phyloP scores from a whole-genome alignment of 805 yeast genomes.

The Saturnispora sanitii region DNA sequence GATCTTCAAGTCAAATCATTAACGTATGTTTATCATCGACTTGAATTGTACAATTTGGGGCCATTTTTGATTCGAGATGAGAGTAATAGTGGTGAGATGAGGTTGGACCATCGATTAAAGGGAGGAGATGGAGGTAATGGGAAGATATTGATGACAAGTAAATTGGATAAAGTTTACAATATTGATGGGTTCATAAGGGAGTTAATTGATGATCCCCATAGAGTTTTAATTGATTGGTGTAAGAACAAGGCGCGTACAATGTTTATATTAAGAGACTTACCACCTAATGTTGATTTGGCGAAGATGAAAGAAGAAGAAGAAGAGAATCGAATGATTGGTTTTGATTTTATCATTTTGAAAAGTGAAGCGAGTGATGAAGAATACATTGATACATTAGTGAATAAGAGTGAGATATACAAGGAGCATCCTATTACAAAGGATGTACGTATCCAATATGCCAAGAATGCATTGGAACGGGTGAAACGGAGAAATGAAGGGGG shows the following conservation, averaged over 20 bases:
- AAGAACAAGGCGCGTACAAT: conserved; percentile 58
- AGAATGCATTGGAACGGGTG: conserved; percentile 1
- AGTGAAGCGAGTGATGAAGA: conserved; percentile 35
- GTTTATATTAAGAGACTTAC: conserved; percentile 43
- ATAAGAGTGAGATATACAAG: conserved; percentile 39
- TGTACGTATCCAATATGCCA: conserved; percentile 4
- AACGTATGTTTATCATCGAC: conserved; percentile 39
- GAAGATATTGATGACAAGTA: conserved; percentile 22
- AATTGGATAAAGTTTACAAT: conserved; percentile 50
- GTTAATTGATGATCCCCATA: conserved; percentile 46
- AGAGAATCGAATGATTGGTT: background rate
- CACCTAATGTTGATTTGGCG: conserved; percentile 26
- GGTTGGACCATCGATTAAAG: conserved; percentile 7
- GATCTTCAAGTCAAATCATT: conserved; percentile 55
- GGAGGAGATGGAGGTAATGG: background rate
- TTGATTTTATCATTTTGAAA: conserved; percentile 30
- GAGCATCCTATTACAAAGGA: conserved; percentile 37
- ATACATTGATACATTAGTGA: conserved; percentile 35
- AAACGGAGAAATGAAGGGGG: conserved; percentile 15
- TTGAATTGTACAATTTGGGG: conserved; percentile 9
- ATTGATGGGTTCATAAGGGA: conserved; percentile 31
- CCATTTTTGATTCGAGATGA: conserved; percentile 30
- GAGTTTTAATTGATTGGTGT: conserved; percentile 55
- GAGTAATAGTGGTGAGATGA: conserved; percentile 13
- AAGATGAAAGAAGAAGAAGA: background rate